Evolutionary conservation across 2,329 filamentous ascomycete species (phyloP), one percentile per base, ranked within the genome.

Genomic region (Rasamsonia emersonii): DNA sequence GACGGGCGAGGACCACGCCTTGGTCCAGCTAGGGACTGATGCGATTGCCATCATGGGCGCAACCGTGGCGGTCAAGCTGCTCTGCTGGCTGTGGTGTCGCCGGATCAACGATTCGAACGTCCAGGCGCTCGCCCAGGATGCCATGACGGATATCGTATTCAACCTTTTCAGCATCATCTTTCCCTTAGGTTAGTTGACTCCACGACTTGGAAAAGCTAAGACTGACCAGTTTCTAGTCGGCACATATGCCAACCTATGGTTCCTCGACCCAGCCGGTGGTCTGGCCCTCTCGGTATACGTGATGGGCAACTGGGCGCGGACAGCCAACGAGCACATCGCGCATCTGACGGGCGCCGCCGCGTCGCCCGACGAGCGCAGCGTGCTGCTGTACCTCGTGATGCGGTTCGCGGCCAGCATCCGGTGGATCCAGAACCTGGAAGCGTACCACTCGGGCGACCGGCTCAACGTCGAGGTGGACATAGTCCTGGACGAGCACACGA

Each of bases 371-470:
- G 35, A 67, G n/a, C 73, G 86, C 18, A 93, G 91, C 51, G 75
- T 93, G 28, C 60, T 94, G 14, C 69, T 94, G 1, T 95, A 95
- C 60, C 72, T 93, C 45, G 91, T 86, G 1, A 93, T 94, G 82
- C 81, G 88, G 13, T 94, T 94, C 53, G 86, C 86, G 27, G 85
- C 82, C 44, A 82, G 82, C 9, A 93, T 95, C 51, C 77, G 76
- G 50, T 79, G 57, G 43, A 74, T 78, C 29, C 56, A 64, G 33
- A 74, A 77, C 45, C 67, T 78, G 23, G 73, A 77, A 33, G 74
- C 73, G 4, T 78, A 78, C 46, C 73, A 77, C 44, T 71, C 72
- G 0, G 74, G 75, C 0, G 71, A 77, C 40, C 65, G 69, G 23
- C 73, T 75, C 43, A 77, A 76, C 41, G 74, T 77, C 11, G 74